Evolutionary conservation across 169 alveolate genomes (phyloP), one percentile per base, ranked within the genome.

Genomic region (Amoebophrya sp.): DNA sequence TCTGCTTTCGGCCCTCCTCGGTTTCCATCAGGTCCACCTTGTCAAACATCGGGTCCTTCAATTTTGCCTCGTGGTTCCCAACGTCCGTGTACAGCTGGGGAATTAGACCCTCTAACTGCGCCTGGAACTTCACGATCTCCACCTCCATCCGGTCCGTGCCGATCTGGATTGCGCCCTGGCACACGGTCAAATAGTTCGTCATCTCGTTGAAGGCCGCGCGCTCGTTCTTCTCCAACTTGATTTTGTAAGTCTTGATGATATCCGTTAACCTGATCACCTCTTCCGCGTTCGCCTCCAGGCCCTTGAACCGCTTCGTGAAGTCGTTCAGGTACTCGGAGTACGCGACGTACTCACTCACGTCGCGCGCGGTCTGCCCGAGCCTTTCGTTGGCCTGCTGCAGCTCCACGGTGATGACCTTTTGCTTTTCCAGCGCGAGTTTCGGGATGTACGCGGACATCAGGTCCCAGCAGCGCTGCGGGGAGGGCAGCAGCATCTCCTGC

Each of bases 261-360:
- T 77, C 89, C 39, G 83, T 66, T 2, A 66, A 25, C 39, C 83
- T 2, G 83, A 66, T n/a, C 83, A 66, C 83, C 35, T 66, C 83
- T 25, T 66, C 83, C 10, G 83, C 83, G 7, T 66, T 2, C 39
- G 35, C 39, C 35, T 66, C 83, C 39, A 66, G 83, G 35, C 7
- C 32, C 35, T 66, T 66, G 83, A 66, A 66, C 35, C 40, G 39
- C 40, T 33, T 29, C 89, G 40, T 77, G 89, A 23, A 39, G 23
- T 23, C 0, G 0, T n/a, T 77, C 89, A 77, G 40, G 77, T 89
- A n/a, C 18, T 89, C 39, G 32, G n/a, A 33, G 32, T 0, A 10
- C 92, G 89, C 94, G 32, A 92, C 94, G 32, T 92, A 92, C 66
- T 92, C 94, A 40, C 77, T 90, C 54, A 92, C 94, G 32, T 92